Evolutionary conservation across 768 basidiomycete genomes (phyloP), one percentile per base, ranked within the genome.

Genomic region (Podaxis sp.): DNA sequence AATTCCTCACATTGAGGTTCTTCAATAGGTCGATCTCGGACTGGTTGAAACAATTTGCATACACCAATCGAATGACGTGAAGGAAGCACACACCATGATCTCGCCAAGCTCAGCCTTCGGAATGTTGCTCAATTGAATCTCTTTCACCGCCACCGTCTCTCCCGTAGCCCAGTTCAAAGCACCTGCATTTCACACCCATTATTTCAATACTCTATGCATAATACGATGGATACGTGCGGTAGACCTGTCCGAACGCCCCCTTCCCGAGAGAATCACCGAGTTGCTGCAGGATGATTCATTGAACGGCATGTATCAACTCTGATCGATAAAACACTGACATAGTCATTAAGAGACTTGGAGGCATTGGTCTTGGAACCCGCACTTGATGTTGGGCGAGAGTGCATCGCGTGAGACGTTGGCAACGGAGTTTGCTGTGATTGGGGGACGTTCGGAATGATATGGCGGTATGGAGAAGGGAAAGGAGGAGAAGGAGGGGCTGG

Each of bases 101-200:
- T 99, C 96, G 19, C 92, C 90, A 42, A 99, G 84, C 73, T 98
- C 95, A 60, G 87, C 85, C 73, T 94, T 93, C 2, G 96, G 92
- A 63, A 99, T 96, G 74, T 93, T 95, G 74, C 88, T 90, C 65
- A 99, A 77, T 73, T 93, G 91, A 68, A 99, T 96, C 75, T 98
- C 96, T 82, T 99, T 99, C 71, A 99, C 91, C 2, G 97, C 97
- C 46, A 99, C 96, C 2, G 96, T 97, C 79, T 99, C 97, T 26
- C 97, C 97, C 26, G 95, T 98, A 15, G 92, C 90, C 90, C 94
- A 95, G 70, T 96, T 96, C 71, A 96, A 78, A 53, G 92, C 92
- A 67, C 92, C 92, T 93, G 67, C 39, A 48, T 60, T 46, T 63
- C 56, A 51, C 28, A 42, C 52, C 42, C 22, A 59, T 56, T 33